phyloP scores from a whole-genome alignment of 345 rosid genomes.

The Citrus inodora region DNA sequence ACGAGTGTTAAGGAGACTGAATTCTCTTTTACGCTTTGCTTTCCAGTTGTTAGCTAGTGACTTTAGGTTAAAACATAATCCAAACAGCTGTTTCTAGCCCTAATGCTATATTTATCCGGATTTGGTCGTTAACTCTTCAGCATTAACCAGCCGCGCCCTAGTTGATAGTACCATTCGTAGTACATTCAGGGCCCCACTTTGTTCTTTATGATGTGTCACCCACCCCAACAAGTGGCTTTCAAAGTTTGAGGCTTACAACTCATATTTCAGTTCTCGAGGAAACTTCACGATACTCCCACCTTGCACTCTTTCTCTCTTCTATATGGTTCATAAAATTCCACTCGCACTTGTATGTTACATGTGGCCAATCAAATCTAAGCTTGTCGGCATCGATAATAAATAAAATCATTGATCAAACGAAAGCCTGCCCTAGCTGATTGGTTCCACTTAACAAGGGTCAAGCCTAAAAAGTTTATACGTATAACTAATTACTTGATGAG shows the following conservation, averaged over 20 bases:
- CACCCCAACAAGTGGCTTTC: constrained; percentile 65
- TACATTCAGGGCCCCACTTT: constrained; percentile 28
- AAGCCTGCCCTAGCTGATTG: background rate
- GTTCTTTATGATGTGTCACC: constrained; percentile 69
- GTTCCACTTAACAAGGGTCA: background rate
- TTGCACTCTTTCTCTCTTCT: background rate
- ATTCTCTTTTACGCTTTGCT: constrained; percentile 17
- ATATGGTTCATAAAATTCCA: background rate
- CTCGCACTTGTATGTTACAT: background rate
- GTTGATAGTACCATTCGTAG: constrained; percentile 36
- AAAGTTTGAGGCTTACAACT: constrained; percentile 50
- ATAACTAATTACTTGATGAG: background rate
- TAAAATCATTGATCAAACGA: background rate
- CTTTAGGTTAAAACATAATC: constrained; percentile 16
- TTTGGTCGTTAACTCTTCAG: background rate
- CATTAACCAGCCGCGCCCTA: background rate
- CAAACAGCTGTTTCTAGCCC: constrained; percentile 20
- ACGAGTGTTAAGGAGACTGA: constrained; percentile 6
- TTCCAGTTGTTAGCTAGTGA: constrained; percentile 38
- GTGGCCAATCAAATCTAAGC: background rate
- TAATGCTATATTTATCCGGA: constrained; percentile 19
- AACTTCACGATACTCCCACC: background rate
- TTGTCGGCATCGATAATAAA: background rate
- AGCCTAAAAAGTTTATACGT: no score
- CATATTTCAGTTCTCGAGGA: constrained; percentile 27